phyloP scores from a whole-genome alignment of 208 protist genomes.

The Perkinsela sp. region DNA sequence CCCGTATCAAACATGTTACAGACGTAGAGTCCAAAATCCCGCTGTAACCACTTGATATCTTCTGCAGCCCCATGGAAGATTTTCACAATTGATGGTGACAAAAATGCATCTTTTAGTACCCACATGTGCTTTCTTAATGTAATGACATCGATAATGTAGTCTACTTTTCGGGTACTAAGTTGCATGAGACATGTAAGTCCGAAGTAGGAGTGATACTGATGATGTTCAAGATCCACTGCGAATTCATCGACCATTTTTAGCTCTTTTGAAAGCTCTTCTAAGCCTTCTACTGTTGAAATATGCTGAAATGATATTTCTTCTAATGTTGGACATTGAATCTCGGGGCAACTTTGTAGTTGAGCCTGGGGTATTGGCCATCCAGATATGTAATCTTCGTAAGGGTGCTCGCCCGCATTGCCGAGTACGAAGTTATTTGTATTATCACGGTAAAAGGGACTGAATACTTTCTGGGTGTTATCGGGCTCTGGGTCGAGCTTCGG shows the following conservation, averaged over 20 bases:
- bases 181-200: slow-evolving; percentile 94
- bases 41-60: slow-evolving; percentile 88
- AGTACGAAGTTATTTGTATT: slow-evolving; percentile 1
- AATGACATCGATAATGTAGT: slow-evolving; percentile 89
- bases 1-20: slow-evolving; percentile 94
- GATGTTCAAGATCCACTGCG: slow-evolving; percentile 79
- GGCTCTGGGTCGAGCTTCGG: slow-evolving; percentile 5
- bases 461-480: slow-evolving; percentile 4
- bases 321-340: slow-evolving; percentile 27
- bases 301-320: slow-evolving; percentile 21
- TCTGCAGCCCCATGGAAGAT: slow-evolving; percentile 82
- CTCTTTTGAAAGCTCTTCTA: slow-evolving; percentile 11
- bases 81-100: slow-evolving; percentile 71
- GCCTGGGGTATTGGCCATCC: slow-evolving; percentile 10
- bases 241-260: slow-evolving; percentile 34
- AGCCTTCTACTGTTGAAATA: slow-evolving; percentile 20
- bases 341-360: slow-evolving; percentile 17
- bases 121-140: slow-evolving; percentile 61
- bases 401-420: slow-evolving; percentile 25
- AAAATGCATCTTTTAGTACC: slow-evolving; percentile 51
- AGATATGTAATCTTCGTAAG: slow-evolving; percentile 28
- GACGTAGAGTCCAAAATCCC: slow-evolving; percentile 90
- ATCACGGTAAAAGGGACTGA: slow-evolving; percentile 4
- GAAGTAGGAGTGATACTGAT: slow-evolving; percentile 76
- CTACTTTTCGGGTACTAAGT: slow-evolving; percentile 71